These are phyloP conservation scores for Puccinia triticina DNA, from an alignment of 1,284 basidiomycete species.

Conservation along the genomic window DNA sequence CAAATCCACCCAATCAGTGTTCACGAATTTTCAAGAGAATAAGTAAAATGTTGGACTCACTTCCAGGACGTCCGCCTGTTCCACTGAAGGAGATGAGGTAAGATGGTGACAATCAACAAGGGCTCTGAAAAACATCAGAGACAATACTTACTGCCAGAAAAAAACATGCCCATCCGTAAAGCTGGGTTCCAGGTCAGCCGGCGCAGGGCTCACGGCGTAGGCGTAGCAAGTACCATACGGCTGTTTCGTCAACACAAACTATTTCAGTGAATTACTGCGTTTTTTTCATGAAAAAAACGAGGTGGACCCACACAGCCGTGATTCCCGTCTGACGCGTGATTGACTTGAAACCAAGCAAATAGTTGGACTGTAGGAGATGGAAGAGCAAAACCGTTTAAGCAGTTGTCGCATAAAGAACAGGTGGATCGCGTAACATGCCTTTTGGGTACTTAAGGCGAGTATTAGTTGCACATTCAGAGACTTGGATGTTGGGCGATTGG, in stretches of 20 bases:
- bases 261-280: background rate
- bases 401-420: background rate
- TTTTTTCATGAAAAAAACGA: background rate
- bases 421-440: background rate
- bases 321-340: background rate
- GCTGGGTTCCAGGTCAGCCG: background rate
- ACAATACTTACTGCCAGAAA: conserved; percentile 22
- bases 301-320: conserved; percentile 14
- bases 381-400: background rate
- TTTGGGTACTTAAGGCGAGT: conserved; percentile 18
- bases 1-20: background rate
- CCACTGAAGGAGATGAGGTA: background rate
- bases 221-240: conserved; percentile 22
- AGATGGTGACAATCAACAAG: background rate
- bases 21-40: background rate
- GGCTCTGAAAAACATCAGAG: background rate
- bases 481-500: background rate
- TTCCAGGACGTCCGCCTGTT: background rate
- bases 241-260: background rate
- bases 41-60: background rate
- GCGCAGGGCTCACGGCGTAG: background rate
- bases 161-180: background rate
- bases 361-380: conserved; percentile 12
- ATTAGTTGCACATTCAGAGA: conserved; percentile 10
- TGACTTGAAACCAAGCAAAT: conserved; percentile 3